Conservation (phyloP, 1,284 basidiomycete genomes). For the Phellinidium pouzarii region DNA sequence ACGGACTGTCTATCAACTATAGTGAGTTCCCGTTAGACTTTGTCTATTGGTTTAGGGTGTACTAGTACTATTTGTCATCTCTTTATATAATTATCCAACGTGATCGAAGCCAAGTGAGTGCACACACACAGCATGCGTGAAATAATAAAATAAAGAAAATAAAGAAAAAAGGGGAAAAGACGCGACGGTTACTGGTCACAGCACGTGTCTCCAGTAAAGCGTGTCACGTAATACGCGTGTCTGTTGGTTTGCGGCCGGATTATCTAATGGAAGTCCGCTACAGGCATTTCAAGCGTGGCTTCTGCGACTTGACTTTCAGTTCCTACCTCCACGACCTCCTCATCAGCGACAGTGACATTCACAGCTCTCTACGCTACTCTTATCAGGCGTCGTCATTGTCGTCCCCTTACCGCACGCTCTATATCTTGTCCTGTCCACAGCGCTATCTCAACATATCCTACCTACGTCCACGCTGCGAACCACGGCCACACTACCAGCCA, state of each 20-base stretch:
- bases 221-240: background rate
- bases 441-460: constrained; percentile 8
- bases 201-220: background rate
- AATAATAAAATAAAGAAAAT: background rate
- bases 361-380: background rate
- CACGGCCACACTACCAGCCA: background rate
- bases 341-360: background rate
- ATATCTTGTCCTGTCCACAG: background rate
- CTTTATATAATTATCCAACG: too few relatives aligned
- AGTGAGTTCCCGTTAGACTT: too few relatives aligned
- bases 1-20: too few relatives aligned
- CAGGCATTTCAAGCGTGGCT: constrained; percentile 4
- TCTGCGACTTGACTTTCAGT: constrained; percentile 3
- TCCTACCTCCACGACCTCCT: constrained; percentile 5
- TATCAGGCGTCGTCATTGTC: background rate
- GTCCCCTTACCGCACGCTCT: background rate
- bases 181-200: background rate
- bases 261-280: background rate
- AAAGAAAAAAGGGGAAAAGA: background rate
- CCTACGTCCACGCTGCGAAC: background rate
- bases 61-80: too few relatives aligned
- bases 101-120: too few relatives aligned
- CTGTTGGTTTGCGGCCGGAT: background rate
- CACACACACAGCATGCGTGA: background rate
- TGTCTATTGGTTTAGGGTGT: too few relatives aligned